Percentiles rank a stretch among this genome's conserved stretches.
These are phyloP conservation scores for Nakazawaea peltata DNA, from an alignment of 805 yeast species.

Conservation along the genomic window DNA sequence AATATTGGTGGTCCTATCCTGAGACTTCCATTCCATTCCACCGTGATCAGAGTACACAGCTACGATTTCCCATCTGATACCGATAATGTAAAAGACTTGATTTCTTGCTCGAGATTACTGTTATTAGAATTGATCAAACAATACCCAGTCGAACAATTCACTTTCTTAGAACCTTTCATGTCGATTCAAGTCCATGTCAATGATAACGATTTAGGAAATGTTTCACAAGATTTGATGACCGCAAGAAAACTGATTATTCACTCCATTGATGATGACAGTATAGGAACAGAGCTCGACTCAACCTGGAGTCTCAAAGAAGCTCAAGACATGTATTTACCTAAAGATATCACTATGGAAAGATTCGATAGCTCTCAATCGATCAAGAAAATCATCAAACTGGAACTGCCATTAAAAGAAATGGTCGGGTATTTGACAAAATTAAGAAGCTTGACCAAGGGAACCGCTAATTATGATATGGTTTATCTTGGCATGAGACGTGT, in stretches of 20 bases:
- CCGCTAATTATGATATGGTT: slow-evolving; percentile 77
- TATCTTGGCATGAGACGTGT: slow-evolving; percentile 68
- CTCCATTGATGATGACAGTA: slow-evolving; percentile 58
- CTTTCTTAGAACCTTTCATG: slow-evolving; percentile 86
- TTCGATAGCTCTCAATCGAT: slow-evolving; percentile 16
- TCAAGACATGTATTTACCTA: slow-evolving; percentile 60
- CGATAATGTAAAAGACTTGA: slow-evolving; percentile 27
- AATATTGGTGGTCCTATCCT: slow-evolving; percentile 63
- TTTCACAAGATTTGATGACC: slow-evolving; percentile 77
- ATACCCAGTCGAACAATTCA: slow-evolving; percentile 25
- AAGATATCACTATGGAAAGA: slow-evolving; percentile 54
- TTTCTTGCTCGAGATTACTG: slow-evolving; percentile 38
- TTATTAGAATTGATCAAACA: slow-evolving; percentile 28
- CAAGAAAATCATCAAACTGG: slow-evolving; percentile 61
- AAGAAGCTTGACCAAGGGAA: slow-evolving; percentile 82
- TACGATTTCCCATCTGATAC: slow-evolving; percentile 51
- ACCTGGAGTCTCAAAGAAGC: slow-evolving; percentile 48
- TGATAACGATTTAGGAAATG: slow-evolving; percentile 71
- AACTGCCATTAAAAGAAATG: slow-evolving; percentile 84
- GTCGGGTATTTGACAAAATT: slow-evolving; percentile 75
- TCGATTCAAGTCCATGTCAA: slow-evolving; percentile 55
- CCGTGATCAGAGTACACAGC: slow-evolving; percentile 42
- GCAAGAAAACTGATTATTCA: slow-evolving; percentile 68
- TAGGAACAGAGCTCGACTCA: not conserved
- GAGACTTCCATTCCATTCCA: slow-evolving; percentile 50